These are phyloP conservation scores for Schizosaccharomyces lindneri DNA, from an alignment of 805 yeast genomes.

Conservation along the genomic window DNA sequence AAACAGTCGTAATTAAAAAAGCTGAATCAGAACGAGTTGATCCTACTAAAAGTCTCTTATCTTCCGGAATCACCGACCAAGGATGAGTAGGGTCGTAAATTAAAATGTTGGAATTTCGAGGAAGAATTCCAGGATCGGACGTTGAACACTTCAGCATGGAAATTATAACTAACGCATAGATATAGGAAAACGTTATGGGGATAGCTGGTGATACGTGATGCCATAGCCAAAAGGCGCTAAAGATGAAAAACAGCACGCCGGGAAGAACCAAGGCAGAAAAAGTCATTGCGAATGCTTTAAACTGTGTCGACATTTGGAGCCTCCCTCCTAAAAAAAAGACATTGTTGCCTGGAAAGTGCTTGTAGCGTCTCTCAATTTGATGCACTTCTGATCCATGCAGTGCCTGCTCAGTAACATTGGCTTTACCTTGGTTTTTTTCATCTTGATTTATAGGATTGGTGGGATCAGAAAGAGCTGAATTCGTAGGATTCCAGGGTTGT, in stretches of 20 bases:
- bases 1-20: neutral
- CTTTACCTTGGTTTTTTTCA: neutral
- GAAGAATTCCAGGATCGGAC: constrained; percentile 2
- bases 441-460: neutral
- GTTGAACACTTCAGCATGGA: neutral
- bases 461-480: neutral
- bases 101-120: neutral
- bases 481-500: neutral
- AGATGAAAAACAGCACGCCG: neutral
- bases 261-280: neutral
- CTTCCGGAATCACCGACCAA: neutral
- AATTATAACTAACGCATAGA: neutral
- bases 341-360: neutral
- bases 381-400: neutral
- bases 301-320: neutral
- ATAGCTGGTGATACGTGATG: neutral
- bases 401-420: neutral
- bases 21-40: neutral
- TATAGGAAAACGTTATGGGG: neutral
- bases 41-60: neutral
- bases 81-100: neutral
- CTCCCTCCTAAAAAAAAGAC: neutral
- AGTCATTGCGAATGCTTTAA: neutral
- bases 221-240: constrained; percentile 1
- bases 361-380: neutral